Evolutionary conservation across 768 basidiomycete species (phyloP).

Genomic region (Phallus indusiatus): DNA sequence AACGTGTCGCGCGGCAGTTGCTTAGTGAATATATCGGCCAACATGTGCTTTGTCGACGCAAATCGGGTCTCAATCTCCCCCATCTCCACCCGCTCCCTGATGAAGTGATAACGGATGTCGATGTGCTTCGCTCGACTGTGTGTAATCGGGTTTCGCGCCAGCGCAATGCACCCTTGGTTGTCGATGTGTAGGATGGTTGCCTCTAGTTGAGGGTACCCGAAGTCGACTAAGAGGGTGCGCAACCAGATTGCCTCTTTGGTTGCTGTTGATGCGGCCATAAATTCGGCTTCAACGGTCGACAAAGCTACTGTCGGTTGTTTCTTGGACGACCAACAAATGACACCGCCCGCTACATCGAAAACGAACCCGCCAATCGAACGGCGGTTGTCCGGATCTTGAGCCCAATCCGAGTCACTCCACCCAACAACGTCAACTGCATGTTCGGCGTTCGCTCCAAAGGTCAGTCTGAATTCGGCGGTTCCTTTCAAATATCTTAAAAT

Average conservation of each 20-base stretch:
- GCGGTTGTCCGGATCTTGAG: conserved; percentile 18
- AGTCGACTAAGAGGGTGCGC: conserved; percentile 8
- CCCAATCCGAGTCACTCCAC: conserved; percentile 23
- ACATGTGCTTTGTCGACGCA: conserved; percentile 14
- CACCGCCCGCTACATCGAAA: conserved; percentile 15
- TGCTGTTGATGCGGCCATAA: conserved; percentile 16
- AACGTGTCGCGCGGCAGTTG: background rate
- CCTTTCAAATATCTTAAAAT: conserved; percentile 33
- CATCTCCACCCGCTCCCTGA: conserved; percentile 19
- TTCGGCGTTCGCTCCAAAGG: conserved; percentile 14
- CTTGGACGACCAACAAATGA: conserved; percentile 19
- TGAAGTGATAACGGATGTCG: conserved; percentile 26
- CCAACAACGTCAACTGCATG: conserved; percentile 7
- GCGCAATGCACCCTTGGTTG: conserved; percentile 23
- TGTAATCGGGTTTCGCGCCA: conserved; percentile 21
- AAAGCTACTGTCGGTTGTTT: conserved; percentile 18
- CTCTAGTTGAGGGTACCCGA: conserved; percentile 18
- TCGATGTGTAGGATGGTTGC: conserved; percentile 10
- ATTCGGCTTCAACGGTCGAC: conserved; percentile 23
- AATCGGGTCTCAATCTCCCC: conserved; percentile 12
- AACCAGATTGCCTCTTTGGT: conserved; percentile 10
- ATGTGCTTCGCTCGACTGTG: conserved; percentile 30
- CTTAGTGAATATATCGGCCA: conserved; percentile 19
- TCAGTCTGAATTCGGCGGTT: conserved; percentile 19
- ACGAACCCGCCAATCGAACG: conserved; percentile 26